Percentiles rank a stretch among this genome's conserved stretches.
These are phyloP conservation scores for Thelonectria rubi DNA, from an alignment of 2,329 filamentous ascomycete species.

Conservation along the genomic window DNA sequence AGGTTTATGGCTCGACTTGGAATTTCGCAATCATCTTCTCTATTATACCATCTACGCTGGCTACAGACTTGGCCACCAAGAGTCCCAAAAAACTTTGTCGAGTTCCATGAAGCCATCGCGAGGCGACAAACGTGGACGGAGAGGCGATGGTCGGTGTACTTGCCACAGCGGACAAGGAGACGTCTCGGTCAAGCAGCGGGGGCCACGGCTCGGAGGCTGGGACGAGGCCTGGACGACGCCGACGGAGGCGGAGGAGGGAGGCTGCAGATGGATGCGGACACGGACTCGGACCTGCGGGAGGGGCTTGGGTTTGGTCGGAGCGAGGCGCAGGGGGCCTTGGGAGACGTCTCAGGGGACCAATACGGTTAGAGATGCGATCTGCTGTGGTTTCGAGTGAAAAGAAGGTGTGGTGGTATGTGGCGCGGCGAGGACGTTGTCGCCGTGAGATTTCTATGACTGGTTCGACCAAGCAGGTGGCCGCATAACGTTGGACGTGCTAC, in stretches of 20 bases:
- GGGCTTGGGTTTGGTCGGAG: background rate
- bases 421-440: background rate
- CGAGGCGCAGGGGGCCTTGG: constrained; percentile 8
- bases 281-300: background rate
- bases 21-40: background rate
- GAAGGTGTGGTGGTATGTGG: no score
- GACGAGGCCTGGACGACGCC: constrained; percentile 1
- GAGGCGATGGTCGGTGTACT: background rate
- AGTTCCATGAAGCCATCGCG: background rate
- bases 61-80: background rate
- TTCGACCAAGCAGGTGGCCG: no score
- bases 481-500: no score
- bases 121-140: background rate
- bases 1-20: no score
- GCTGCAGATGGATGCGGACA: constrained; percentile 11
- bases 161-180: constrained; percentile 2
- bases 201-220: background rate
- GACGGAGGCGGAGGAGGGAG: constrained; percentile 16
- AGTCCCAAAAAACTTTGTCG: background rate
- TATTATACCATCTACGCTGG: background rate
- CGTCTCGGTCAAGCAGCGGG: background rate
- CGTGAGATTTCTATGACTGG: background rate
- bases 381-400: no score
- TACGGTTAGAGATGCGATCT: no score
- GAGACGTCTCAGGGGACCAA: background rate